phyloP scores from a whole-genome alignment of 441 rosid species.

The Corymbia calophylla region DNA sequence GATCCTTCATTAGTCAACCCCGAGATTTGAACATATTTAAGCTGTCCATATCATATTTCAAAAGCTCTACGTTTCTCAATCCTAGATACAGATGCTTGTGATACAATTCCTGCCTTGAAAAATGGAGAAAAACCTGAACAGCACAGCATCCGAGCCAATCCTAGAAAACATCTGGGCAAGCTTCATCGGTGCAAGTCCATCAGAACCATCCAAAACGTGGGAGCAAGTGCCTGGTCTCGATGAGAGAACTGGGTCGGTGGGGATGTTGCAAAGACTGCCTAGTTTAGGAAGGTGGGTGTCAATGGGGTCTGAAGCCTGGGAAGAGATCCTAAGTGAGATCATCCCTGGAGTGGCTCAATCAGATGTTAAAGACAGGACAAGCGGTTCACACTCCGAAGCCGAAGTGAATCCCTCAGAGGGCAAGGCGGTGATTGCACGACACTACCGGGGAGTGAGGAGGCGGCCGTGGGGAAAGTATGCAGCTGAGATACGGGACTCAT shows the following conservation, averaged over 20 bases:
- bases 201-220: constrained; percentile 31
- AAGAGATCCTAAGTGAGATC: constrained; percentile 29
- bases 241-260: constrained; percentile 15
- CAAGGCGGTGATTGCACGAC: constrained; percentile 19
- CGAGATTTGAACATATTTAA: constrained; percentile 4
- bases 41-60: constrained; percentile 3
- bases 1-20: constrained; percentile 15
- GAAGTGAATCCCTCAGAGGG: background rate
- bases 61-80: background rate
- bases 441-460: constrained; percentile 49
- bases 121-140: constrained; percentile 32
- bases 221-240: constrained; percentile 39
- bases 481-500: constrained; percentile 54
- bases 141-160: constrained; percentile 19
- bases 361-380: constrained; percentile 1
- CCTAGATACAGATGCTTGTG: background rate
- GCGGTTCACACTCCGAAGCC: background rate
- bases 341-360: constrained; percentile 5
- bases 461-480: constrained; percentile 65
- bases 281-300: constrained; percentile 58
- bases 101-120: background rate
- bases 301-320: constrained; percentile 64
- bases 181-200: constrained; percentile 29
- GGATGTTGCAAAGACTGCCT: constrained; percentile 26
- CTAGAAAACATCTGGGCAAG: constrained; percentile 72